phyloP scores from a whole-genome alignment of 768 basidiomycete genomes.

The Coprinopsis cinerea region DNA sequence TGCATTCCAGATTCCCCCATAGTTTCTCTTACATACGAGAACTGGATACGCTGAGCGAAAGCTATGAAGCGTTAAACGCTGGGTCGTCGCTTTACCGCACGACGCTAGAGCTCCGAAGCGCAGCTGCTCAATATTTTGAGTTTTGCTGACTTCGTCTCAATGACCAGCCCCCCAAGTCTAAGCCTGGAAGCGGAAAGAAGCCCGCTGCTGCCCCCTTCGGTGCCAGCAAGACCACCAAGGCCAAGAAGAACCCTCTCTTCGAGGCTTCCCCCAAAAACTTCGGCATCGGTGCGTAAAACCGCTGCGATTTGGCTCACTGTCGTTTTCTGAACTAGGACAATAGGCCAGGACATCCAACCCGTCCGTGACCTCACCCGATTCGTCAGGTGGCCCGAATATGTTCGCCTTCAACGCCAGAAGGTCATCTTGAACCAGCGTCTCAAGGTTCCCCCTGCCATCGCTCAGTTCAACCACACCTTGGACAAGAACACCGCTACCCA shows the following conservation, averaged over 20 bases:
- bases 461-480: constrained; percentile 94
- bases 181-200: constrained; percentile 60
- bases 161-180: constrained; percentile 86
- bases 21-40: not conserved
- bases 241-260: constrained; percentile 93
- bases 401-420: constrained; percentile 97
- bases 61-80: constrained; percentile 37
- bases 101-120: constrained; percentile 55
- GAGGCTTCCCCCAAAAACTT: constrained; percentile 89
- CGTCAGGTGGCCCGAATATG: constrained; percentile 99
- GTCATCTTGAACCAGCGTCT: constrained; percentile 96
- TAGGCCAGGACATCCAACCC: constrained; percentile 92
- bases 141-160: constrained; percentile 75
- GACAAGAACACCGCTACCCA: constrained; percentile 99
- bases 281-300: constrained; percentile 80
- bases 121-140: constrained; percentile 23
- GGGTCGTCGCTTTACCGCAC: constrained; percentile 29
- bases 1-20: constrained; percentile 4
- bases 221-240: constrained; percentile 67
- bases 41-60: constrained; percentile 2
- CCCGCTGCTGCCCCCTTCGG: constrained; percentile 81
- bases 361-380: constrained; percentile 90
- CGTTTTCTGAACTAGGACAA: not conserved
- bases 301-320: not conserved
- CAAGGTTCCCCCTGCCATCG: constrained; percentile 97